Base-by-base conservation (phyloP, 495 filamentous ascomycete genomes). In the Jackrogersella multiformis region DNA sequence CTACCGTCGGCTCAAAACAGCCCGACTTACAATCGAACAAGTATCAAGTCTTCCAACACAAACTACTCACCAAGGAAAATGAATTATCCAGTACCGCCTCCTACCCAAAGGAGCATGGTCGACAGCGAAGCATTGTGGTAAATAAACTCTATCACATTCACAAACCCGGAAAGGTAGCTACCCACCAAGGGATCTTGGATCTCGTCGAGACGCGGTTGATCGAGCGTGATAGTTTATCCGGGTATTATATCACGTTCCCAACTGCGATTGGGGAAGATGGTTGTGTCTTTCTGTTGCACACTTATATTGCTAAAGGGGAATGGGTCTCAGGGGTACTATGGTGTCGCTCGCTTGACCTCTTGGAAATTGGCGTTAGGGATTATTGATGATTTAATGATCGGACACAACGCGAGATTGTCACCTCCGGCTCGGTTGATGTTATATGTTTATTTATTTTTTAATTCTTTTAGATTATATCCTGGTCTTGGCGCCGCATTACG, bases 91-190 rank as follows among this genome's bases (percentile, higher is more conserved):
- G 24, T 41, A 21, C 49, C 60, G 7, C 28, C 45, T 15, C 24
- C 36, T n/a, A 56, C 42, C 4, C 64, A 61, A 21, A 66, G 53
- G 9, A 48, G 35, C 12, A 55, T 74, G 64, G 72, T 74, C 0
- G 65, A 74, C 6, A 68, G 53, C 35, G 69, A 74, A 1, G 39
- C 66, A 38, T 51, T 74, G 24, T 74, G 72, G 72, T 74, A 32
- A 72, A 28, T 5, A 15, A 20, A 7, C n/a, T 4, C 8, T 30
- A 18, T 30, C 13, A 45, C 1, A 23, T 9, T 3, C n/a, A 23
- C 6, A 5, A n/a, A 6, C 13, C 12, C 10, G 23, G 23, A 54
- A 6, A 7, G 5, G 10, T 12, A 12, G 9, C 26, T 36, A 5
- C 0, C 15, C 20, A 23, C 23, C 18, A 1, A 5, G 9, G 12